Percentiles rank a stretch among this genome's conserved stretches.
Evolutionary conservation across 2,329 filamentous ascomycete species (phyloP).

Genomic region (Fonsecaea pugnacius): DNA sequence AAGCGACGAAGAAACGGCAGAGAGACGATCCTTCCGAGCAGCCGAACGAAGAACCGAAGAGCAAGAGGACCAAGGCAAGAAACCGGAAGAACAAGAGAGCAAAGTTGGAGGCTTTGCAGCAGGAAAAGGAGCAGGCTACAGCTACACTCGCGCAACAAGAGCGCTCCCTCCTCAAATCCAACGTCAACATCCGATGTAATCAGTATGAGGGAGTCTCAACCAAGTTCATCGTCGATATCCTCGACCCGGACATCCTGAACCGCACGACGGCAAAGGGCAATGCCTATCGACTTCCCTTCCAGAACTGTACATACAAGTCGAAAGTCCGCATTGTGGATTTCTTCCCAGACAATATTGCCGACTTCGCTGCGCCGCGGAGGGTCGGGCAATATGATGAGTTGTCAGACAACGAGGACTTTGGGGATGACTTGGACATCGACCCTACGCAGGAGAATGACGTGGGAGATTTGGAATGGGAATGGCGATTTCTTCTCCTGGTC

Average conservation of each 20-base stretch:
- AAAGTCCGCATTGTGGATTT: constrained; percentile 82
- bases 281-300: constrained; percentile 67
- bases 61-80: constrained; percentile 35
- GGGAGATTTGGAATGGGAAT: constrained; percentile 67
- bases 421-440: constrained; percentile 37
- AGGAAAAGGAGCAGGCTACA: background rate
- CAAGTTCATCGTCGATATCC: constrained; percentile 54
- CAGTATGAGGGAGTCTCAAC: constrained; percentile 47
- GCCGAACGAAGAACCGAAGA: constrained; percentile 33
- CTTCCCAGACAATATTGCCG: constrained; percentile 68
- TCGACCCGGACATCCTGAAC: constrained; percentile 52
- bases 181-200: constrained; percentile 52
- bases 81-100: constrained; percentile 38
- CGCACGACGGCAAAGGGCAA: constrained; percentile 52
- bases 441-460: constrained; percentile 17
- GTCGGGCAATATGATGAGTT: constrained; percentile 58
- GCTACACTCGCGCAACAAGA: constrained; percentile 3
- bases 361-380: constrained; percentile 66
- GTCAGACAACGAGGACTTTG: constrained; percentile 45
- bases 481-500: constrained; percentile 79
- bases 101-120: constrained; percentile 28
- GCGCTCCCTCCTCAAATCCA: constrained; percentile 9
- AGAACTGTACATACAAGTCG: constrained; percentile 69
- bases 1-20: constrained; percentile 27
- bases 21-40: constrained; percentile 39